phyloP scores from a whole-genome alignment of 2,329 filamentous ascomycete genomes.

The Penicillium sp. region DNA sequence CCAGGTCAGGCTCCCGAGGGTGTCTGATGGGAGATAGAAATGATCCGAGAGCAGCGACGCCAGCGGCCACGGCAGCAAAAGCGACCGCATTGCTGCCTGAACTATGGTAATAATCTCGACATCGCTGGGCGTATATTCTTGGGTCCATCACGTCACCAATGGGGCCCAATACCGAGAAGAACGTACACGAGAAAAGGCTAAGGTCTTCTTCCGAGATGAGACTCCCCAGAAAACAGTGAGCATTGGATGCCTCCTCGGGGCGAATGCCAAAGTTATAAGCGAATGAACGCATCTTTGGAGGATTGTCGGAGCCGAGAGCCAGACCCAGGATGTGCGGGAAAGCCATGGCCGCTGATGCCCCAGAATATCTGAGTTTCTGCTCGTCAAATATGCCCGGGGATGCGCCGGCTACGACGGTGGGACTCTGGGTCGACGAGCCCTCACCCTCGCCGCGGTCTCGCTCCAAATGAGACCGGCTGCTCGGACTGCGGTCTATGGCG shows the following conservation, averaged over 20 bases:
- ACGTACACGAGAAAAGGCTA: constrained; percentile 19
- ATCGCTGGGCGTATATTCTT: constrained; percentile 29
- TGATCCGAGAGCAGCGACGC: constrained; percentile 29
- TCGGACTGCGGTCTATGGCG: not conserved
- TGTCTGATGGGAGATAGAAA: constrained; percentile 28
- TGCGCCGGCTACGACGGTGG: too few relatives aligned
- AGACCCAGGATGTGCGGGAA: constrained; percentile 31
- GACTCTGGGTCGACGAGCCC: too few relatives aligned
- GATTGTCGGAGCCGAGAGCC: constrained; percentile 27
- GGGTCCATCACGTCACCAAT: constrained; percentile 26
- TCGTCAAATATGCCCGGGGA: constrained; percentile 27
- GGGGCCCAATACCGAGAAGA: constrained; percentile 24
- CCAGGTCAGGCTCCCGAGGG: constrained; percentile 27
- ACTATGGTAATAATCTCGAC: constrained; percentile 27
- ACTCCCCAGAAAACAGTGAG: constrained; percentile 21
- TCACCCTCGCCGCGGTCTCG: too few relatives aligned
- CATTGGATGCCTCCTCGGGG: constrained; percentile 29
- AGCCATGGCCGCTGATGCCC: constrained; percentile 32
- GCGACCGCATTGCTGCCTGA: constrained; percentile 15
- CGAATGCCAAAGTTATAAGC: constrained; percentile 35
- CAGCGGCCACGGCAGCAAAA: constrained; percentile 31
- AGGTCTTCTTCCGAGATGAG: constrained; percentile 30
- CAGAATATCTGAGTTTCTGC: constrained; percentile 28
- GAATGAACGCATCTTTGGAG: constrained; percentile 27
- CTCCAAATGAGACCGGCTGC: too few relatives aligned